Evolutionary conservation across 1,284 basidiomycete genomes (phyloP), one percentile per base, ranked within the genome.

Genomic region (Tylopilus sp.): DNA sequence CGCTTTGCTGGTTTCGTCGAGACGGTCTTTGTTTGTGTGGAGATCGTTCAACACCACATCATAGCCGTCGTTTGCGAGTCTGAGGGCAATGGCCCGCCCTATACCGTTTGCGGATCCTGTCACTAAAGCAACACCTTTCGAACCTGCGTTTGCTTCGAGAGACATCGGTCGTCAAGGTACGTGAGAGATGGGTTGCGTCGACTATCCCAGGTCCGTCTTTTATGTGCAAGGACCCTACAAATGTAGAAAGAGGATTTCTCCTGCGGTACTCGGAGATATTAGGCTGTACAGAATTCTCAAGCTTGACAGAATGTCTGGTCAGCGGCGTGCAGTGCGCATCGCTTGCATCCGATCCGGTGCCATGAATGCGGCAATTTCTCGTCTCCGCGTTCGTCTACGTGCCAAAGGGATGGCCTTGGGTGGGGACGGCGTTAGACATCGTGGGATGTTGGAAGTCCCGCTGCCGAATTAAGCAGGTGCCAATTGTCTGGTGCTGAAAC

Each of bases 31-130:
- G 26, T 74, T 73, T 3, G 47, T 53, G 18, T 64, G 38, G 7
- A 82, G 61, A 60, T 82, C 81, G 62, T 79, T 82, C 12, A 83
- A 53, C 4, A 71, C 79, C 15, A 83, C 64, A 39, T 81, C 76
- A 52, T 80, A 82, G 3, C 81, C 82, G 39, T 82, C 79, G 16
- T 66, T 64, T 9, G 81, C 80, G 13, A 82, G 73, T 22, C 74
- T 71, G 18, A 78, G 61, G 19, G 80, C 77, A 24, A 82, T 80
- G 18, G 68, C 66, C 3, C 70, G 71, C 24, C 81, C 81, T 41
- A 83, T 82, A 19, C 81, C 81, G 56, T 67, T 76, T 7, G 72
- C 73, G 0, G 77, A 75, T 38, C 81, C 82, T 41, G 81, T 82
- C 36, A 82, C 72, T 19, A 82, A 64, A 24, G 77, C 81, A 44